Evolutionary conservation across 257 asterid species (phyloP).

Genomic region (Solanum tacnaense): DNA sequence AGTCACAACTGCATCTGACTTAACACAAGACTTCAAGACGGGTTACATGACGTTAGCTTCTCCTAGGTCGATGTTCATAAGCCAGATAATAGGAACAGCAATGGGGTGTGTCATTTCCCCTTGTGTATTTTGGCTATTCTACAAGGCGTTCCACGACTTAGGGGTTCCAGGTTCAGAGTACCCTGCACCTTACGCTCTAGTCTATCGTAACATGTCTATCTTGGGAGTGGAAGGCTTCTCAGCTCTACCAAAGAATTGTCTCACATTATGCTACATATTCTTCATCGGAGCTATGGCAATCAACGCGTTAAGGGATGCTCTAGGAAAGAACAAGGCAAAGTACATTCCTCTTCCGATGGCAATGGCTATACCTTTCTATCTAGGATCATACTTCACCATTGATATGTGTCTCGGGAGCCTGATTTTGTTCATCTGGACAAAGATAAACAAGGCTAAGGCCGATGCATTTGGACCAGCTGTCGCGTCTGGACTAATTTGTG

Average conservation of each 20-base stretch:
- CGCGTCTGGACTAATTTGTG: conserved; percentile 60
- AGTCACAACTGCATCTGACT: conserved; percentile 52
- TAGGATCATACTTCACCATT: conserved; percentile 48
- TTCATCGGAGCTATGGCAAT: conserved; percentile 43
- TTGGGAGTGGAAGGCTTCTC: conserved; percentile 66
- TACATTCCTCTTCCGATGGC: conserved; percentile 69
- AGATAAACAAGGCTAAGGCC: conserved; percentile 33
- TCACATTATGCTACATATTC: conserved; percentile 42
- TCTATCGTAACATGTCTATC: conserved; percentile 48
- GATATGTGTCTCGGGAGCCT: conserved; percentile 69
- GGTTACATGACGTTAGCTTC: conserved; percentile 62
- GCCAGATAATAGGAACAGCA: conserved; percentile 67
- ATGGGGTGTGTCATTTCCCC: conserved; percentile 58
- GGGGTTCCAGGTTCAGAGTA: conserved; percentile 38
- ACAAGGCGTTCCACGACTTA: conserved; percentile 39
- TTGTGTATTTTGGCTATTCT: conserved; percentile 57
- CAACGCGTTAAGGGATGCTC: conserved; percentile 35
- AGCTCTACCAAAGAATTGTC: conserved; percentile 45
- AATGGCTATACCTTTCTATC: conserved; percentile 62
- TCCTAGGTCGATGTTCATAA: conserved; percentile 60
- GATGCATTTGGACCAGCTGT: conserved; percentile 58
- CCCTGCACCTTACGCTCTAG: conserved; percentile 47
- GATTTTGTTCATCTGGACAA: conserved; percentile 49
- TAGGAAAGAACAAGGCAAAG: conserved; percentile 33
- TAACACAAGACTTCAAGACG: conserved; percentile 61